phyloP scores from a whole-genome alignment of 2,329 filamentous ascomycete genomes.

The Dendryphion nanum region DNA sequence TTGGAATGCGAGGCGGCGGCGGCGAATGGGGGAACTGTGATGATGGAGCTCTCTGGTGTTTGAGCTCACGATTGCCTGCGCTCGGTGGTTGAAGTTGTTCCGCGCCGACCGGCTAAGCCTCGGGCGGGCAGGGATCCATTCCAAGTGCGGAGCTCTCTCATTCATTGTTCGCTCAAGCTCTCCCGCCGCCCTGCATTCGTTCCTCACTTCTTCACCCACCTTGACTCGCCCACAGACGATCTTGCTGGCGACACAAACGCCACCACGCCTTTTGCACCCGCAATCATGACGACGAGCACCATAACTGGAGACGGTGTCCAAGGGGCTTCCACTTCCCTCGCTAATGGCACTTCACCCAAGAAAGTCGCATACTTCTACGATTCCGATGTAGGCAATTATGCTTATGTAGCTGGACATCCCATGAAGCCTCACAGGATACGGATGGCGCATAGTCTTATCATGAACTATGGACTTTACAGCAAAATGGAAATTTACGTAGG shows the following conservation, averaged over 20 bases:
- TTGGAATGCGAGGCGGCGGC: slow-evolving; percentile 2
- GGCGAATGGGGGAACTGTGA: slow-evolving; percentile 4
- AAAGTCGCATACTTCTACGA: slow-evolving; percentile 99
- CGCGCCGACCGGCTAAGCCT: slow-evolving; percentile 4
- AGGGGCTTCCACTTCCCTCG: slow-evolving; percentile 12
- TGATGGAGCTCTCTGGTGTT: background rate
- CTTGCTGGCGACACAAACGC: slow-evolving; percentile 2
- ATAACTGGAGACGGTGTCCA: background rate
- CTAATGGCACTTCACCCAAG: slow-evolving; percentile 54
- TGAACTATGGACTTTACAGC: slow-evolving; percentile 73
- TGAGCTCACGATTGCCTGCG: background rate
- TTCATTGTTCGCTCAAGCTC: slow-evolving; percentile 10
- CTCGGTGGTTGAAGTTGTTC: slow-evolving; percentile 1
- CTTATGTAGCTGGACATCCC: slow-evolving; percentile 75
- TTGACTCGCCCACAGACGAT: background rate
- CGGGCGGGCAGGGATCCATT: slow-evolving; percentile 7
- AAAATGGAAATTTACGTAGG: slow-evolving; percentile 70
- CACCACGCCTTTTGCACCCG: slow-evolving; percentile 1
- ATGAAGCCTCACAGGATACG: slow-evolving; percentile 69
- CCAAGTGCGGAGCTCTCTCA: slow-evolving; percentile 10
- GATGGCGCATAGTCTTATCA: slow-evolving; percentile 64
- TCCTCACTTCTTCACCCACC: background rate
- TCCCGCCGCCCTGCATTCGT: slow-evolving; percentile 1
- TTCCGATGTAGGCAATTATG: slow-evolving; percentile 96
- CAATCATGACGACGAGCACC: background rate